A percentile compares a stretch with the other conserved stretches of the same genome.
Evolutionary conservation across 768 basidiomycete genomes (phyloP).

Genomic region (Austroboletus festivus): DNA sequence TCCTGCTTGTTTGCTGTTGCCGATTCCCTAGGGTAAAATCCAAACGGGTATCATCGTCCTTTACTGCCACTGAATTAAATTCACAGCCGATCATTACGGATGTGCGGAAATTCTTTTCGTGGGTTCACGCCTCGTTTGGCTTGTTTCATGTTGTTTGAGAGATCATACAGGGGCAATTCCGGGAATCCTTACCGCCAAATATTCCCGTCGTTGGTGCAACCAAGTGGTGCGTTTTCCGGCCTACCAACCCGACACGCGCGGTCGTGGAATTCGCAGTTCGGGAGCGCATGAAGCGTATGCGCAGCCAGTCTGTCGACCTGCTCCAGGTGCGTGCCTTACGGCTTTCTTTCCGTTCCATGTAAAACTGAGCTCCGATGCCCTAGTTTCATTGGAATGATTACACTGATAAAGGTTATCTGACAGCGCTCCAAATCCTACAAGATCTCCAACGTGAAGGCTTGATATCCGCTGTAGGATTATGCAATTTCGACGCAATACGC

Average conservation of each 20-base stretch:
- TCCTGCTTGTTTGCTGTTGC: conserved; percentile 3
- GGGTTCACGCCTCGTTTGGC: conserved; percentile 23
- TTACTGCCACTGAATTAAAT: conserved; percentile 11
- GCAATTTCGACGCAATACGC: conserved; percentile 74
- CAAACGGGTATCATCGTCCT: neutral
- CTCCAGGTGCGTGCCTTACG: conserved; percentile 52
- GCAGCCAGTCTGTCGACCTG: conserved; percentile 56
- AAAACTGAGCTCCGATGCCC: neutral
- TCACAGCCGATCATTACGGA: conserved; percentile 81
- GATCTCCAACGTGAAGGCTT: conserved; percentile 58
- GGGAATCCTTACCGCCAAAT: conserved; percentile 40
- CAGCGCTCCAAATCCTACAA: conserved; percentile 48
- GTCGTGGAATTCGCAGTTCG: conserved; percentile 61
- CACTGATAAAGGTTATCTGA: conserved; percentile 45
- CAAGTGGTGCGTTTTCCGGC: conserved; percentile 82
- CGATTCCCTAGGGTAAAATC: conserved; percentile 25
- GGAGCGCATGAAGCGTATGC: conserved; percentile 71
- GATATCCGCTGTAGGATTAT: conserved; percentile 68
- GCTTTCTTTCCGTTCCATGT: neutral
- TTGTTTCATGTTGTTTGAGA: neutral
- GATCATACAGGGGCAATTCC: conserved; percentile 63
- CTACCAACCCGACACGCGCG: conserved; percentile 45
- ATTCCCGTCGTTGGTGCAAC: conserved; percentile 65
- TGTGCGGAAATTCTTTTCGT: conserved; percentile 81
- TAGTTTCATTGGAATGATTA: conserved; percentile 85